Evolutionary conservation across 176 grass and related monocot species (phyloP).

Genomic region (Triticum urartu): DNA sequence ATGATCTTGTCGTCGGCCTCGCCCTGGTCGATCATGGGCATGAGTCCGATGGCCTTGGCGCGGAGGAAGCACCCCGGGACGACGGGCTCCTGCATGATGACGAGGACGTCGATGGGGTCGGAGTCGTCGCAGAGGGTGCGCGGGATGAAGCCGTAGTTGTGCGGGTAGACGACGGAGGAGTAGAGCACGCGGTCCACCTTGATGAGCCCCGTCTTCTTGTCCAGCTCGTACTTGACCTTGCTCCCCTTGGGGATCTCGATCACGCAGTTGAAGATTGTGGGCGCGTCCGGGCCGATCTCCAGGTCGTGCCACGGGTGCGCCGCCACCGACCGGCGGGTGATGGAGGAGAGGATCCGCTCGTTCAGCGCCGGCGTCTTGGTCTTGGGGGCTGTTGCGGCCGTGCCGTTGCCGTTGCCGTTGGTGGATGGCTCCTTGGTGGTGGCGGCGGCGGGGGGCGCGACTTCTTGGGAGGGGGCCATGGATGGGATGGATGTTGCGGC

Average conservation of each 20-base stretch:
- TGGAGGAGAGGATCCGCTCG: conserved; percentile 78
- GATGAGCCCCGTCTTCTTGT: conserved; percentile 95
- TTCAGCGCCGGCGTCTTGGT: conserved; percentile 43
- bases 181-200: conserved; percentile 99
- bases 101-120: conserved; percentile 86
- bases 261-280: conserved; percentile 77
- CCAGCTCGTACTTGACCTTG: conserved; percentile 97
- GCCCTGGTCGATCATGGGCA: conserved; percentile 59
- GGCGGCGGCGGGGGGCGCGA: background rate
- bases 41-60: conserved; percentile 66
- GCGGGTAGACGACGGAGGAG: conserved; percentile 92
- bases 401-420: background rate
- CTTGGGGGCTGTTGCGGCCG: background rate
- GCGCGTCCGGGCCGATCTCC: conserved; percentile 81
- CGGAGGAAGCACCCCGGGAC: conserved; percentile 63
- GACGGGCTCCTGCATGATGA: conserved; percentile 97
- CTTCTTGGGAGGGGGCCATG: conserved; percentile 57
- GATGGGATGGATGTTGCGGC: background rate
- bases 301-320: conserved; percentile 98
- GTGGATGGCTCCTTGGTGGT: background rate
- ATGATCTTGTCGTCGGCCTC: conserved; percentile 16
- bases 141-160: conserved; percentile 96
- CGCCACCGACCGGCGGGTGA: conserved; percentile 70
- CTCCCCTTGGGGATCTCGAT: conserved; percentile 88
- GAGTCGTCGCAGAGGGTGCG: conserved; percentile 90